A percentile compares a stretch with the other conserved stretches of the same genome.
These are phyloP conservation scores for Aulographum hederae DNA, from an alignment of 2,329 filamentous ascomycete species.

Conservation along the genomic window DNA sequence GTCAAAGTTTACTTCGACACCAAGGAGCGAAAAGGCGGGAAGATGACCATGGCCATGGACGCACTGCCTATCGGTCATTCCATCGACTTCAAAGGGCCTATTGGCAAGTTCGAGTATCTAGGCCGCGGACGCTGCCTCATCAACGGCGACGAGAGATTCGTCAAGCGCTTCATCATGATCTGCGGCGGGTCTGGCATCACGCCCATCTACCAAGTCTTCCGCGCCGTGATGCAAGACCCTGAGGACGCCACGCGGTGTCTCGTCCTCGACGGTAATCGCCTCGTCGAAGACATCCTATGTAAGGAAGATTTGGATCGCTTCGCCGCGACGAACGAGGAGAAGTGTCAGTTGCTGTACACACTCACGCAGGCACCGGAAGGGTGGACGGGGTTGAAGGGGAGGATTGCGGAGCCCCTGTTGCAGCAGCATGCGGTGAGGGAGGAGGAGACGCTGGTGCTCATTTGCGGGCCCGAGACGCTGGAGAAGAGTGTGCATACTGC, in stretches of 20 bases:
- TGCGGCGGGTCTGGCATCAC: constrained; percentile 82
- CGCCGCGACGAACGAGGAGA: constrained; percentile 31
- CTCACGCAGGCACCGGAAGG: constrained; percentile 42
- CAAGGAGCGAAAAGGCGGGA: constrained; percentile 41
- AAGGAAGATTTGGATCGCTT: constrained; percentile 51
- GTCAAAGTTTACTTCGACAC: constrained; percentile 66
- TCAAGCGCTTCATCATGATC: constrained; percentile 66
- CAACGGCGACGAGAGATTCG: constrained; percentile 33
- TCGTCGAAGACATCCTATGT: constrained; percentile 69
- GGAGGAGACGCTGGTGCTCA: constrained; percentile 42
- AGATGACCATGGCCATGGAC: constrained; percentile 69
- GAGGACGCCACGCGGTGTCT: constrained; percentile 49
- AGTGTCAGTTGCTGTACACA: constrained; percentile 49
- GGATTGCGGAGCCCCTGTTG: constrained; percentile 46
- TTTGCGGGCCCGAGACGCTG: constrained; percentile 63
- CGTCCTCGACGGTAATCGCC: constrained; percentile 61
- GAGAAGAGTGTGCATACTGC: constrained; percentile 46
- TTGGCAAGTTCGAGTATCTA: constrained; percentile 69
- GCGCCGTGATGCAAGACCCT: constrained; percentile 49
- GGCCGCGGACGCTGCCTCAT: constrained; percentile 47
- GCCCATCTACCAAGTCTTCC: constrained; percentile 72
- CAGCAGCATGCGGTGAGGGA: constrained; percentile 32
- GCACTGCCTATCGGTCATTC: constrained; percentile 50
- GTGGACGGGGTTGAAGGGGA: constrained; percentile 52
- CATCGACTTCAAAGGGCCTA: constrained; percentile 75